Percentiles rank a stretch among this genome's conserved stretches.
phyloP scores from a whole-genome alignment of 2,329 filamentous ascomycete genomes.

The Venturia pyrina region DNA sequence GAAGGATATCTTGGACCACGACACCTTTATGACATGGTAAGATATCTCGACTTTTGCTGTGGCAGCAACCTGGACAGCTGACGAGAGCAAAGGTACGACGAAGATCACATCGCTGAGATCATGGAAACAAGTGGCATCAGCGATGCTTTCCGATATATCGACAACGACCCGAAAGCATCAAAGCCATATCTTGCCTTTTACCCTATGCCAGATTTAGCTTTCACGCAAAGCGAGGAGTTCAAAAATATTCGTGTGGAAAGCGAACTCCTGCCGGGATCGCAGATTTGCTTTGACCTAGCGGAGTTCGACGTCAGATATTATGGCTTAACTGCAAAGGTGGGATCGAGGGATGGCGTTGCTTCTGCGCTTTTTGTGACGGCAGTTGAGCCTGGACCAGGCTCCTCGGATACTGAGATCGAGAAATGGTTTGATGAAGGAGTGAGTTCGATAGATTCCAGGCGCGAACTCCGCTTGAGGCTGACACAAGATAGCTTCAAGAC shows the following conservation, averaged over 20 bases:
- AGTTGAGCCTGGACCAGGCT: background rate
- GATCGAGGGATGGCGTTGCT: constrained; percentile 15
- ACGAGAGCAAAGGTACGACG: constrained; percentile 22
- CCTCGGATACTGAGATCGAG: background rate
- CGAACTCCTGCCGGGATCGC: constrained; percentile 20
- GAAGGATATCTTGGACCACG: constrained; percentile 21
- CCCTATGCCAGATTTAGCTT: constrained; percentile 27
- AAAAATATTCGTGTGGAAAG: constrained; percentile 25
- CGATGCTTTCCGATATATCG: constrained; percentile 24
- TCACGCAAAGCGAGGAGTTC: constrained; percentile 26
- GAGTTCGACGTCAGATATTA: constrained; percentile 23
- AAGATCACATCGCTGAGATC: constrained; percentile 31
- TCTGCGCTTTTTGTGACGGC: background rate
- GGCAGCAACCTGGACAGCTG: background rate
- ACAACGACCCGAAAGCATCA: constrained; percentile 19
- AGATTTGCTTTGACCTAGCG: constrained; percentile 22
- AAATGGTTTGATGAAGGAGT: background rate
- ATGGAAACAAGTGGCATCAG: constrained; percentile 24
- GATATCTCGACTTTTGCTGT: background rate
- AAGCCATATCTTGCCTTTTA: constrained; percentile 30
- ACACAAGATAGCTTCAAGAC: background rate
- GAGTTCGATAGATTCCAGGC: background rate
- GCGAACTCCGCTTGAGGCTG: background rate
- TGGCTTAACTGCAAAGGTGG: constrained; percentile 15
- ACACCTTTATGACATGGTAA: constrained; percentile 27